Evolutionary conservation across 345 rosid species (phyloP).

Genomic region (Limnanthes douglasii): DNA sequence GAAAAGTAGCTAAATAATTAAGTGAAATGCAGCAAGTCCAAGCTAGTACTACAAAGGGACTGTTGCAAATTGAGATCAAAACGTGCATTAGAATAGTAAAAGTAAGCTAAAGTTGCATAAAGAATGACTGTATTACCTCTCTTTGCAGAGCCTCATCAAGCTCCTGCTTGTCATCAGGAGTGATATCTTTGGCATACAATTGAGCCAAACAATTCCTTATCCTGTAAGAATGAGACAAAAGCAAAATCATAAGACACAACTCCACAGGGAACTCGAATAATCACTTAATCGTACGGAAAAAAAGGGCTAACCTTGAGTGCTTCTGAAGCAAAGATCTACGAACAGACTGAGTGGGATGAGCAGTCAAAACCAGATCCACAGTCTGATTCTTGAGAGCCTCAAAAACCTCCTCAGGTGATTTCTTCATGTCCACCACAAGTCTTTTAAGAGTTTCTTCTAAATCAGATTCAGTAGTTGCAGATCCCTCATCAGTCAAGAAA

Average conservation of each 20-base stretch:
- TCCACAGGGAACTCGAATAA: background rate
- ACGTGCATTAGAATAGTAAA: too few relatives aligned
- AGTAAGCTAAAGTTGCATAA: background rate
- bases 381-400: conserved; percentile 96
- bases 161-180: conserved; percentile 98
- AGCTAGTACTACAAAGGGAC: too few relatives aligned
- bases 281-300: background rate
- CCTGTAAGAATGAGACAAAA: conserved; percentile 20
- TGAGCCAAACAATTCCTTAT: conserved; percentile 78
- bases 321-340: conserved; percentile 95
- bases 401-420: conserved; percentile 86
- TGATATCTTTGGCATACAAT: conserved; percentile 81
- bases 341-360: conserved; percentile 95
- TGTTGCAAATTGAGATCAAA: too few relatives aligned
- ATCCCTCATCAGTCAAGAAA: conserved; percentile 69
- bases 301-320: conserved; percentile 52
- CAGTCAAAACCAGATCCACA: conserved; percentile 93
- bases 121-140: conserved; percentile 38
- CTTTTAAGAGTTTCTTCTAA: conserved; percentile 84
- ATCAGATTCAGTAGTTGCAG: conserved; percentile 87
- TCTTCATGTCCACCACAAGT: conserved; percentile 66
- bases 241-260: conserved; percentile 6
- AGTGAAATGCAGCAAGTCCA: too few relatives aligned
- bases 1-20: too few relatives aligned
- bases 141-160: conserved; percentile 93